Percentiles rank a stretch among this genome's conserved stretches.
phyloP scores from a whole-genome alignment of 2,329 filamentous ascomycete genomes.

The Arthrobotrys sinensis region DNA sequence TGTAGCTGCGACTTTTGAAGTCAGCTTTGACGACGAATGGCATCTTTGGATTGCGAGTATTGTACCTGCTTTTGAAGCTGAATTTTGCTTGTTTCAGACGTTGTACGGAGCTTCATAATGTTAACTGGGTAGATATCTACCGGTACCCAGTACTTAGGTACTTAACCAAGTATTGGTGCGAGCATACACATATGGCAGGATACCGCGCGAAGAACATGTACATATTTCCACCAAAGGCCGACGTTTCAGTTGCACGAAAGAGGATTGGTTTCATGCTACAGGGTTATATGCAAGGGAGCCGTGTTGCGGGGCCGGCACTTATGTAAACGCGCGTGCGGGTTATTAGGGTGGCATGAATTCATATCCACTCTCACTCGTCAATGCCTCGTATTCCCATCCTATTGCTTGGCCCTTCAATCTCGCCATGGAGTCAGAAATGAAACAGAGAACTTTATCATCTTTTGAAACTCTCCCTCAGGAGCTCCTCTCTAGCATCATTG shows the following conservation, averaged over 20 bases:
- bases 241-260: no score
- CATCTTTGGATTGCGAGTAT: neutral
- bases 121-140: neutral
- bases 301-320: neutral
- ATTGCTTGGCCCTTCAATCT: no score
- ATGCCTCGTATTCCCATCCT: no score
- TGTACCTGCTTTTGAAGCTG: neutral
- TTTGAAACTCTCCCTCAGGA: slow-evolving; percentile 11
- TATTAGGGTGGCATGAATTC: no score
- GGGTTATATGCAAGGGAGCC: neutral
- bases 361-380: no score
- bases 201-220: no score
- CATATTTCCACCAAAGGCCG: no score
- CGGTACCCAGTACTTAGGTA: no score
- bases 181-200: no score
- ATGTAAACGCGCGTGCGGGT: no score
- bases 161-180: no score
- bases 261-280: no score
- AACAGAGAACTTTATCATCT: neutral
- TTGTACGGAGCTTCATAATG: neutral
- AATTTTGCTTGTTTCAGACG: slow-evolving; percentile 1
- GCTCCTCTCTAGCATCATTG: slow-evolving; percentile 7
- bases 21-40: slow-evolving; percentile 2
- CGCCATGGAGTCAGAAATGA: neutral
- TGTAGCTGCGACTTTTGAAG: neutral